These are phyloP conservation scores for Zygosaccharomyces siamensis DNA, from an alignment of 805 yeast genomes.

Conservation along the genomic window DNA sequence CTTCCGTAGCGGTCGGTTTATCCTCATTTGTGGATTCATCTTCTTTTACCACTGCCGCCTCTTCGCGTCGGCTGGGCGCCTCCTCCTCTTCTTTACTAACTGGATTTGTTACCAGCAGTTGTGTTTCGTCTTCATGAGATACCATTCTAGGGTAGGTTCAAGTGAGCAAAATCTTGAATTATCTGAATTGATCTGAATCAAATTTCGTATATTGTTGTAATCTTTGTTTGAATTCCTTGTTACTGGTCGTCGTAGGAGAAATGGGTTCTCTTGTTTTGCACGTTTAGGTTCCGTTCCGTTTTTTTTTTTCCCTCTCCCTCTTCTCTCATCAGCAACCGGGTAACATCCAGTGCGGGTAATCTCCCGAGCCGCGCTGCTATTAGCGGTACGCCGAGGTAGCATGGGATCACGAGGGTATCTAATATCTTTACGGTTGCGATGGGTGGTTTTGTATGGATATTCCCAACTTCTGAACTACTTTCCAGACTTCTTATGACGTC, in stretches of 20 bases:
- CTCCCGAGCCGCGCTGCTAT: background rate
- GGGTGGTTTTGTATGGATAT: background rate
- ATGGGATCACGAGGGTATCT: background rate
- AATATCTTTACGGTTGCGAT: background rate
- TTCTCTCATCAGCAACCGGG: background rate
- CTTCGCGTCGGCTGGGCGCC: conserved; percentile 8
- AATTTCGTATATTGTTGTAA: background rate
- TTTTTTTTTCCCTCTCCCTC: conserved; percentile 5
- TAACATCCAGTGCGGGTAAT: conserved; percentile 2
- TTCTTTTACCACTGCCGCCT: conserved; percentile 2
- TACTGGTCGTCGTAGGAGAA: conserved; percentile 1
- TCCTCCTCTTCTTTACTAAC: conserved; percentile 4
- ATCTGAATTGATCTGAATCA: background rate
- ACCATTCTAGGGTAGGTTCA: background rate
- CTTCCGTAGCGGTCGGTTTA: background rate
- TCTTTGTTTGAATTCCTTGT: background rate
- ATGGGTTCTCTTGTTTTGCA: conserved; percentile 4
- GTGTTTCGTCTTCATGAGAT: conserved; percentile 1
- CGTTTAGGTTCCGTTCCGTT: conserved; percentile 6
- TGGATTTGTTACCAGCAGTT: conserved; percentile 2
- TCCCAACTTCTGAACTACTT: background rate
- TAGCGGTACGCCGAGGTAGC: conserved; percentile 1
- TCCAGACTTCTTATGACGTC: background rate
- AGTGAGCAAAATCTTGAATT: background rate
- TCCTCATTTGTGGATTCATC: background rate